phyloP scores from a whole-genome alignment of 2,329 filamentous ascomycete species.

The Penicillium sp. region DNA sequence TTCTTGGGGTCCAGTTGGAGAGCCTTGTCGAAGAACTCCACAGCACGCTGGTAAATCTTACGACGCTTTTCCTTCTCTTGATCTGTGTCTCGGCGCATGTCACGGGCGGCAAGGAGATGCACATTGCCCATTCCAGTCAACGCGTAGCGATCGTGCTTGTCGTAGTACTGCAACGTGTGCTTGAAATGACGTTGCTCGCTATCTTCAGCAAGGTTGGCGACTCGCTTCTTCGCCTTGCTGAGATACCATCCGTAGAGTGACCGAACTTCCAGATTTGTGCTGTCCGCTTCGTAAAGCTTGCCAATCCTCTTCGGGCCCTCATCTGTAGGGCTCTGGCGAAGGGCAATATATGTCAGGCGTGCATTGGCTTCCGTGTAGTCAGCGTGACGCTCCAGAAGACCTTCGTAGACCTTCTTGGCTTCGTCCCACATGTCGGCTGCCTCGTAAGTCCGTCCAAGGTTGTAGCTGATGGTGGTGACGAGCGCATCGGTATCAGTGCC shows the following conservation, averaged over 20 bases:
- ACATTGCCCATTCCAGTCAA: slow-evolving; percentile 96
- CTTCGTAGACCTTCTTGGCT: slow-evolving; percentile 84
- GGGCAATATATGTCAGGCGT: slow-evolving; percentile 83
- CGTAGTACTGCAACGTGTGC: slow-evolving; percentile 87
- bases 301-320: slow-evolving; percentile 84
- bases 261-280: slow-evolving; percentile 84
- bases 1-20: slow-evolving; percentile 93
- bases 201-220: slow-evolving; percentile 79
- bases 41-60: slow-evolving; percentile 82
- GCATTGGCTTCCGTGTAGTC: slow-evolving; percentile 93
- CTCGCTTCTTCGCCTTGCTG: slow-evolving; percentile 81
- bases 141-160: slow-evolving; percentile 98
- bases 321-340: slow-evolving; percentile 76
- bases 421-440: slow-evolving; percentile 76
- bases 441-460: slow-evolving; percentile 91
- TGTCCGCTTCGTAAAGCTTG: slow-evolving; percentile 80
- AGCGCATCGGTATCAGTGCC: slow-evolving; percentile 83
- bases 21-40: slow-evolving; percentile 98
- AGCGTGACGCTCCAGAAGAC: slow-evolving; percentile 76
- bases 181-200: slow-evolving; percentile 93
- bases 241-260: slow-evolving; percentile 95
- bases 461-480: slow-evolving; percentile 95
- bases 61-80: slow-evolving; percentile 87
- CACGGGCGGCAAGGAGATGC: slow-evolving; percentile 81
- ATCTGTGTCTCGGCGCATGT: slow-evolving; percentile 90